Base-by-base conservation (phyloP, 2,329 filamentous ascomycete species). In the Scedosporium boydii region DNA sequence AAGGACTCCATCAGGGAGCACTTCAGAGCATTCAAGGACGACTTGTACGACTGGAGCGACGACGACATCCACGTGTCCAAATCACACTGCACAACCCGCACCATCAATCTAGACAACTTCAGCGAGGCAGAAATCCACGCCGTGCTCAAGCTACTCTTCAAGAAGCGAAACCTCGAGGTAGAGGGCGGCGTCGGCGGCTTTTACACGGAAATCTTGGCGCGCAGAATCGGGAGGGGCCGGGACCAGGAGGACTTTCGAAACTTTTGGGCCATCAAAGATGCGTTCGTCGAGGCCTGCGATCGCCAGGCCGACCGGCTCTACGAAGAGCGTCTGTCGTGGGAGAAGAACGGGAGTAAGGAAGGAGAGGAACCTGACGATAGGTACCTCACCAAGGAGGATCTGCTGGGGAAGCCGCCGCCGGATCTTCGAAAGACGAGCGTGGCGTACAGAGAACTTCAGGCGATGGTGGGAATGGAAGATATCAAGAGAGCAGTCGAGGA, bases 341-440 rank as follows among this genome's bases (percentile, higher is more conserved):
- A 55, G 51, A 27, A 23, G 18, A 55, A 27, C 18, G 51, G 51
- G 12, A 55, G 51, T n/a, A 3, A 7, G 1, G 18, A 55, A 7
- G 51, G 51, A 7, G 51, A 55, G 5, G 18, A 18, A 3, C 51
- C 51, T 3, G 23, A 55, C 7, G 51, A 55, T 4, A 23, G 51
- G 51, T 55, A 23, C 51, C 70, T 87, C 1, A 85, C 78, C 0
- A 85, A 84, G 64, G 83, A 88, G 68, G 90, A 93, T 65, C 70
- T 93, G 0, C 86, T 93, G 5, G 89, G 90, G 0, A 87, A 86
- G 0, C 83, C 89, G 61, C 88, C 87, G 0, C 78, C 78, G 0
- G 67, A 75, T 1, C 82, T 79, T 0, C 72, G 90, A 1, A 63
- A 73, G 0, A 75, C 74, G 4, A 87, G 80, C 56, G 65, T 71